phyloP scores from a whole-genome alignment of 1,284 basidiomycete genomes.

The Melanopsichium pennsylvanicum region DNA sequence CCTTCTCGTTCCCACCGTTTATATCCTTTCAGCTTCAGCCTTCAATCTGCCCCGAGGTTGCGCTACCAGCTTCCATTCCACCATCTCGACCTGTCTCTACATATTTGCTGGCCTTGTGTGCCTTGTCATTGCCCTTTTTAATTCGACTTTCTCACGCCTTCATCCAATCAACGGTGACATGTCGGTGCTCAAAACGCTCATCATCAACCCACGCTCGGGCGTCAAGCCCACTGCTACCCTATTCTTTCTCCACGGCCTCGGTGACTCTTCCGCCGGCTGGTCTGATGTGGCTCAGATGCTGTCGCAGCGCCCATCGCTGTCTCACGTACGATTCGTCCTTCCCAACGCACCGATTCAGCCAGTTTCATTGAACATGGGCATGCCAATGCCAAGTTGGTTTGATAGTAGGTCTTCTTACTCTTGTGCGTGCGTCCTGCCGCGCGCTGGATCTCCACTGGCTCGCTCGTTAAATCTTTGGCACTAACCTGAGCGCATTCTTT shows the following conservation, averaged over 20 bases:
- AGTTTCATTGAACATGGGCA: constrained; percentile 63
- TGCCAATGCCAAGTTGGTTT: constrained; percentile 65
- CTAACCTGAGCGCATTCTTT: background rate
- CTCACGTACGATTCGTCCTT: constrained; percentile 63
- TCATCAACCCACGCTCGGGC: constrained; percentile 57
- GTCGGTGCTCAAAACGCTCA: constrained; percentile 59
- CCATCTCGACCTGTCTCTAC: constrained; percentile 1
- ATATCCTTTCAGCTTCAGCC: no score
- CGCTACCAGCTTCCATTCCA: constrained; percentile 1
- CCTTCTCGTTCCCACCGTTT: background rate
- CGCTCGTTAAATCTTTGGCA: no score
- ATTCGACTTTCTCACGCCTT: background rate
- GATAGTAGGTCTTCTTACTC: constrained; percentile 60
- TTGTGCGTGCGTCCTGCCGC: constrained; percentile 28
- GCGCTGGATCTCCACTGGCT: background rate
- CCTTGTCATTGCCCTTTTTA: constrained; percentile 6
- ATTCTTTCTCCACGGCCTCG: constrained; percentile 63
- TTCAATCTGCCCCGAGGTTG: no score
- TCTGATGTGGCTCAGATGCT: constrained; percentile 63
- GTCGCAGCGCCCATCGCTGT: constrained; percentile 54
- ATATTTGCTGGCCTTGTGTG: constrained; percentile 5
- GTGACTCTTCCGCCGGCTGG: constrained; percentile 63
- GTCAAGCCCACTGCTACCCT: constrained; percentile 59
- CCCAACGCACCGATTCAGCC: constrained; percentile 64
- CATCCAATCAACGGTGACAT: constrained; percentile 13